Percentiles rank a stretch among this genome's conserved stretches.
Evolutionary conservation across 1,284 basidiomycete genomes (phyloP).

Genomic region (Meripilus lineatus): DNA sequence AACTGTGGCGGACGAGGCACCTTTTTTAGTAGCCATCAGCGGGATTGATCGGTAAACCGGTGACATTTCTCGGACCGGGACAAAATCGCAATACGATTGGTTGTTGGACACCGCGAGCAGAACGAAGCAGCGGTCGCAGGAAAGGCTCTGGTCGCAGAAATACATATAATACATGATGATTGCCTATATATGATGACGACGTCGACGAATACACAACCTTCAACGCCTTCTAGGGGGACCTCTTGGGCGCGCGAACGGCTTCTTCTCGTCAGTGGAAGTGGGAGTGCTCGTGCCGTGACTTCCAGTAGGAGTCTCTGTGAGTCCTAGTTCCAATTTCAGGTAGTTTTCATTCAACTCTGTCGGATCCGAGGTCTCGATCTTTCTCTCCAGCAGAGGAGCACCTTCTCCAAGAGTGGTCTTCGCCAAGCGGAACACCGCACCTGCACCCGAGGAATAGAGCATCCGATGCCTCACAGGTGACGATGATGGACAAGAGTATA

Average conservation of each 20-base stretch:
- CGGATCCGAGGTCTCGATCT: conserved; percentile 82
- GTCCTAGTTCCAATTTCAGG: conserved; percentile 52
- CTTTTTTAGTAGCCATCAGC: no score
- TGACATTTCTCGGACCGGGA: no score
- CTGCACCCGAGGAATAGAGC: conserved; percentile 75
- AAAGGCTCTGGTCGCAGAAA: no score
- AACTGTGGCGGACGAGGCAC: no score
- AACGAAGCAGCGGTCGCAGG: no score
- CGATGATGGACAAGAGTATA: conserved; percentile 80
- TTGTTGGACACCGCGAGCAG: no score
- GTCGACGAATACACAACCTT: no score
- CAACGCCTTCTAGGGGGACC: conserved; percentile 47
- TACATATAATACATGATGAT: no score
- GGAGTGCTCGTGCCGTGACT: conserved; percentile 11
- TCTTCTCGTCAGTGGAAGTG: conserved; percentile 27
- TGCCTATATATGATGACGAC: no score
- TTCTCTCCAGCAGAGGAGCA: conserved; percentile 44
- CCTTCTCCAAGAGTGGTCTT: conserved; percentile 45
- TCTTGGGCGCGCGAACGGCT: conserved; percentile 55
- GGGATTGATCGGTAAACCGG: no score
- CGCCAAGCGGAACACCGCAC: conserved; percentile 51
- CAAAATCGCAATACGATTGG: no score
- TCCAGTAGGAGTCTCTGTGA: conserved; percentile 7
- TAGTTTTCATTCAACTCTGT: conserved; percentile 63
- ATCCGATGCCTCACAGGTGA: conserved; percentile 83